phyloP scores from a whole-genome alignment of 495 filamentous ascomycete genomes.

The Articulospora tetracladia region DNA sequence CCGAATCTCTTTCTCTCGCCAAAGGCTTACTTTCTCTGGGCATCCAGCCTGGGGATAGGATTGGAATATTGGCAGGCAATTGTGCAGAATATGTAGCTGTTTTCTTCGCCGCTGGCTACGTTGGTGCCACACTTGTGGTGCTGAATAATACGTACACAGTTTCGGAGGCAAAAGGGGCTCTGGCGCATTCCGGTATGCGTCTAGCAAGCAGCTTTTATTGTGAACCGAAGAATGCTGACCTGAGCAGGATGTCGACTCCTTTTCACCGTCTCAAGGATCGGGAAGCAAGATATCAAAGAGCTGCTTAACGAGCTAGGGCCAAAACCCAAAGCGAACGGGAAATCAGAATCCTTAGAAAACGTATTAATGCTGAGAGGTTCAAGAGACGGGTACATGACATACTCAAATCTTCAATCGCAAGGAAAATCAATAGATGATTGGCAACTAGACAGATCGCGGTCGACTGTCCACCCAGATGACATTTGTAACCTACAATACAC shows the following conservation, averaged over 20 bases:
- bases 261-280: slow-evolving; percentile 61
- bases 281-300: slow-evolving; percentile 48
- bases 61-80: slow-evolving; percentile 70
- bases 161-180: slow-evolving; percentile 56
- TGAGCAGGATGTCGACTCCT: slow-evolving; percentile 53
- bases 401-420: background rate
- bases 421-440: background rate
- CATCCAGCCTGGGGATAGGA: slow-evolving; percentile 57
- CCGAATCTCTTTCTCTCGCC: slow-evolving; percentile 55
- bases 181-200: slow-evolving; percentile 50
- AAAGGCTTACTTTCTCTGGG: slow-evolving; percentile 55
- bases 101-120: slow-evolving; percentile 62
- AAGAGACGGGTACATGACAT: background rate
- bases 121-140: slow-evolving; percentile 66
- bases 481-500: slow-evolving; percentile 72
- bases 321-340: background rate
- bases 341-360: background rate
- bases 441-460: background rate
- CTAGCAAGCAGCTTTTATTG: background rate
- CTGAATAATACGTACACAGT: slow-evolving; percentile 71
- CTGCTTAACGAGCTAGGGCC: slow-evolving; percentile 45
- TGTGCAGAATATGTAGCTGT: slow-evolving; percentile 66
- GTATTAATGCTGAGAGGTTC: background rate
- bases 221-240: background rate
- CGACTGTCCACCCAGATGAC: slow-evolving; percentile 43